Percentiles rank a stretch among this genome's conserved stretches.
Conservation (phyloP, 352 stramenopile genomes). For the Phytophthora podocarpi region DNA sequence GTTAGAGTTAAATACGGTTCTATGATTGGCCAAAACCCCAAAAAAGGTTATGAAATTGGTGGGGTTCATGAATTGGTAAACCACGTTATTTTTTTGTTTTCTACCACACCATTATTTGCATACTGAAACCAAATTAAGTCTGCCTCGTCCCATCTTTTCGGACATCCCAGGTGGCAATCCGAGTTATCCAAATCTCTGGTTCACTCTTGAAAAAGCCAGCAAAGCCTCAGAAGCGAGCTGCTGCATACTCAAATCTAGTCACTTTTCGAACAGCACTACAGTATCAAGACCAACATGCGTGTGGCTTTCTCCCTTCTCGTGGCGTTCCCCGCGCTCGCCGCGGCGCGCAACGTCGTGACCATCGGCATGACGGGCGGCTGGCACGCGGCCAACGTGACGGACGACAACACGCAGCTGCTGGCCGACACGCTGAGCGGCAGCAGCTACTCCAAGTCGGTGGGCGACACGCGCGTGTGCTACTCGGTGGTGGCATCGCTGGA, state of each 20-base stretch:
- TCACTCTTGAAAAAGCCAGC: constrained; percentile 34
- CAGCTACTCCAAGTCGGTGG: constrained; percentile 34
- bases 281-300: too few species aligned
- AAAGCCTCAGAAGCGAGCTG: background rate
- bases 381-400: constrained; percentile 28
- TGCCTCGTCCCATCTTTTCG: constrained; percentile 6
- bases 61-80: too few species aligned
- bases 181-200: constrained; percentile 9
- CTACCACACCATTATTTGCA: background rate
- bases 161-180: background rate
- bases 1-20: too few species aligned
- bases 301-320: constrained; percentile 15
- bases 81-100: background rate
- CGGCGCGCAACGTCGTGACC: constrained; percentile 23
- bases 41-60: too few species aligned
- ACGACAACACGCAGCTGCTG: constrained; percentile 34
- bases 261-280: too few species aligned
- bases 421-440: constrained; percentile 28
- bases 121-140: background rate
- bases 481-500: constrained; percentile 39
- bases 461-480: constrained; percentile 50
- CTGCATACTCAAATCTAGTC: constrained; percentile 3
- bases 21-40: too few species aligned
- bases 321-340: constrained; percentile 16
- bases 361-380: constrained; percentile 35